Evolutionary conservation across 345 rosid species (phyloP).

Genomic region (Odontarrhena argentea): DNA sequence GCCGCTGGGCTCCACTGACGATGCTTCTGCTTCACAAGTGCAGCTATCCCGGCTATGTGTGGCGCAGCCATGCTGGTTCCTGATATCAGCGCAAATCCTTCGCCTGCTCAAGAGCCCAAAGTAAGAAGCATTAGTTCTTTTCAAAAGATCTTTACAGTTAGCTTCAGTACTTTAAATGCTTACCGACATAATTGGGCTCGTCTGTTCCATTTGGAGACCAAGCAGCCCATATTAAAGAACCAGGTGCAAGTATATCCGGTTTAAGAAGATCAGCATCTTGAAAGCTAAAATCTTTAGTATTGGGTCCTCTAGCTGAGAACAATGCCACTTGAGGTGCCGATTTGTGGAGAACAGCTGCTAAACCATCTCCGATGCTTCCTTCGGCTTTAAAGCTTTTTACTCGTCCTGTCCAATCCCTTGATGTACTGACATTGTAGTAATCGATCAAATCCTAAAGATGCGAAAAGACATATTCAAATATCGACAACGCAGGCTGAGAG

Average conservation of each 20-base stretch:
- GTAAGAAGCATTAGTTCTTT: conserved; percentile 10
- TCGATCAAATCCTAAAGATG: conserved; percentile 79
- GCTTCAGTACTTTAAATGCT: conserved; percentile 23
- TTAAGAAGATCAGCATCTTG: conserved; percentile 99
- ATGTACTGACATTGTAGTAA: conserved; percentile 82
- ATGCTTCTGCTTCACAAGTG: conserved; percentile 93
- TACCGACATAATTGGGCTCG: conserved; percentile 87
- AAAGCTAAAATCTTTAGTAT: conserved; percentile 88
- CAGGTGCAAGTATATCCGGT: conserved; percentile 98
- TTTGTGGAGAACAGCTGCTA: conserved; percentile 85
- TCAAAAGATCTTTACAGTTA: conserved; percentile 18
- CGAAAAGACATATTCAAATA: not conserved
- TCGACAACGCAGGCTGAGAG: conserved; percentile 13
- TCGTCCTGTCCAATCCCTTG: conserved; percentile 97
- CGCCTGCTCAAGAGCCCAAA: conserved; percentile 62
- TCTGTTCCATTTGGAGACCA: conserved; percentile 99
- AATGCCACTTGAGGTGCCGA: conserved; percentile 99
- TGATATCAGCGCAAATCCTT: conserved; percentile 92
- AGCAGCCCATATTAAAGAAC: conserved; percentile 98
- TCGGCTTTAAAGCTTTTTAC: conserved; percentile 83
- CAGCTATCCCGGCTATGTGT: conserved; percentile 98
- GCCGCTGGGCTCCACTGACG: conserved; percentile 98
- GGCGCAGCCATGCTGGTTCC: conserved; percentile 99
- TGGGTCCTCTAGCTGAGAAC: conserved; percentile 98
- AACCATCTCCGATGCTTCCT: conserved; percentile 94